These are phyloP conservation scores for Millerago galiae DNA, from an alignment of 805 yeast genomes.

Conservation along the genomic window DNA sequence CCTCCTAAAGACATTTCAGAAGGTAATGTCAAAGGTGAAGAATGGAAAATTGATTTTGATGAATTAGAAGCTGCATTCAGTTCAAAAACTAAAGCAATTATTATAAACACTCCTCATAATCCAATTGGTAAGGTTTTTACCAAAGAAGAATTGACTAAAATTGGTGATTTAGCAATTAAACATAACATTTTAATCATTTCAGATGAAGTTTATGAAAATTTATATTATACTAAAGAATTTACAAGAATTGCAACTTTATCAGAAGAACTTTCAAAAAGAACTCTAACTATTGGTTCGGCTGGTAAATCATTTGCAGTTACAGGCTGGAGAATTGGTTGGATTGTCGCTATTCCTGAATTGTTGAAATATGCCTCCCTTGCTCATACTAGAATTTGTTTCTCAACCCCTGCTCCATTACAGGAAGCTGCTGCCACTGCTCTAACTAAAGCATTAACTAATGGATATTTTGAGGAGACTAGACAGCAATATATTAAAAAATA, in stretches of 20 bases:
- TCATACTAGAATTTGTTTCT: slow-evolving; percentile 90
- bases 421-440: slow-evolving; percentile 85
- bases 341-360: slow-evolving; percentile 79
- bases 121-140: slow-evolving; percentile 91
- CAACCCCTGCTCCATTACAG: slow-evolving; percentile 87
- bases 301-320: slow-evolving; percentile 99
- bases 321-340: slow-evolving; percentile 98
- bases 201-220: slow-evolving; percentile 94
- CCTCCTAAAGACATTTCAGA: slow-evolving; percentile 69
- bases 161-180: slow-evolving; percentile 81
- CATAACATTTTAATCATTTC: slow-evolving; percentile 78
- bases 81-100: slow-evolving; percentile 74
- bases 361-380: slow-evolving; percentile 80
- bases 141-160: slow-evolving; percentile 60
- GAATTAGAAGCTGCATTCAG: slow-evolving; percentile 69
- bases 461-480: slow-evolving; percentile 68
- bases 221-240: slow-evolving; percentile 63
- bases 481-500: slow-evolving; percentile 65
- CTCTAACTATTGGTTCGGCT: slow-evolving; percentile 92
- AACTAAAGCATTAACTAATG: slow-evolving; percentile 47
- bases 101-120: slow-evolving; percentile 91
- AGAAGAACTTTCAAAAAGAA: slow-evolving; percentile 72
- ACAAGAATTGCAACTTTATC: slow-evolving; percentile 79
- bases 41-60: slow-evolving; percentile 81
- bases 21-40: slow-evolving; percentile 67